Evolutionary conservation across 2,329 filamentous ascomycete genomes (phyloP).

Genomic region (Blumeria graminis): DNA sequence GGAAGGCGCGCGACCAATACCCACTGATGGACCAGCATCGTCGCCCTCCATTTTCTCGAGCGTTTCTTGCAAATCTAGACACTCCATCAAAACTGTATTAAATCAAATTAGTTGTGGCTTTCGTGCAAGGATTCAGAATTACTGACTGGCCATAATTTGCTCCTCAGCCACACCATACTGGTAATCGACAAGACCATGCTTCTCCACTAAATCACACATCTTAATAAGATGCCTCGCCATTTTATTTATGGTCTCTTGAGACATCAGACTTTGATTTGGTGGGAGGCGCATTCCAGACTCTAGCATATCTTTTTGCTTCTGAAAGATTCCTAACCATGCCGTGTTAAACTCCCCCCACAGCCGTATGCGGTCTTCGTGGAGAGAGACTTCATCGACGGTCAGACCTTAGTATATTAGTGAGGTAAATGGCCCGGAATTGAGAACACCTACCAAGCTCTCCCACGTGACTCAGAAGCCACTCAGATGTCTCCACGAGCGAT

Average conservation of each 20-base stretch:
- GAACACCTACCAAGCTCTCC: constrained; percentile 36
- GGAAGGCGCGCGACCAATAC: constrained; percentile 10
- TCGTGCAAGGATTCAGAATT: neutral
- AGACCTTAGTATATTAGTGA: constrained; percentile 34
- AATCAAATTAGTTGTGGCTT: neutral
- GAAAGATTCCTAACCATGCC: constrained; percentile 65
- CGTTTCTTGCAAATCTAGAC: constrained; percentile 27
- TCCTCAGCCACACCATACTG: constrained; percentile 95
- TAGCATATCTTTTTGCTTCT: constrained; percentile 58
- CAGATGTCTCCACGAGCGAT: constrained; percentile 34
- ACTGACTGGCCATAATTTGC: constrained; percentile 59
- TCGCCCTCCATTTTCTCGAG: constrained; percentile 8
- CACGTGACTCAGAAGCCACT: constrained; percentile 41
- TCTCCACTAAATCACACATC: constrained; percentile 68
- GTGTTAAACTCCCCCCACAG: constrained; percentile 91
- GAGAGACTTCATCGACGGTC: constrained; percentile 54
- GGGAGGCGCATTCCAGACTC: constrained; percentile 16
- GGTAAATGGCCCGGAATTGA: constrained; percentile 5
- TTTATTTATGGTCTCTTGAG: constrained; percentile 42
- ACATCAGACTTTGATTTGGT: constrained; percentile 35
- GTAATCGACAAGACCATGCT: constrained; percentile 87
- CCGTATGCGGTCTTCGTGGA: constrained; percentile 53
- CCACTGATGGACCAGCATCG: constrained; percentile 2
- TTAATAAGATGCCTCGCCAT: constrained; percentile 65
- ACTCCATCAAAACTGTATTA: constrained; percentile 24